Evolutionary conservation across 768 basidiomycete species (phyloP), one percentile per base, ranked within the genome.

Genomic region (Podaxis sp.): DNA sequence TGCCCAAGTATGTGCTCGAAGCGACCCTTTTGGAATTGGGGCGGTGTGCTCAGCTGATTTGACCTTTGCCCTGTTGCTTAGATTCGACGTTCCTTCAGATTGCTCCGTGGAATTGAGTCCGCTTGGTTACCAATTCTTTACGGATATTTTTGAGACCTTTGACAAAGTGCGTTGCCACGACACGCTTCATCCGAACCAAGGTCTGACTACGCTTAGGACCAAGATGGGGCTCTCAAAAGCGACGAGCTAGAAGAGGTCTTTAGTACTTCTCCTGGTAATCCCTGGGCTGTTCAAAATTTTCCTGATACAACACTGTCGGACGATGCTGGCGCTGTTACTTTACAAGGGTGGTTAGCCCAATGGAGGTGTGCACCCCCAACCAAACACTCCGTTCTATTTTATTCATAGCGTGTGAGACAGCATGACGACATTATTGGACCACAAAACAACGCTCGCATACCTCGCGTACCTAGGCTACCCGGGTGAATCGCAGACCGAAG

Each of bases 271-370:
- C 95, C 96, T 0, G 96, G 95, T 1, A 96, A 96, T 71, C 96
- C 96, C n/a, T 99, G 96, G 96, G 81, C 85, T 13, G 84, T 82
- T n/a, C 89, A 91, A 69, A 91, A 89, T 52, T 97, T 96, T 75
- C 93, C 95, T 0, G 93, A 96, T 68, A 95, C 87, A 0, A 94
- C 94, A 4, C 82, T 95, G 50, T 87, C 91, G 15, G 90, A 94
- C 67, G 95, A 95, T 69, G 81, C 86, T 10, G 95, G 93, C 11
- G 87, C 92, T 30, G 91, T 98, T 17, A 98, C 96, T n/a, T 75
- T 99, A 49, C 96, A 98, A 77, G 93, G 95, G 1, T 99, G 96
- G 96, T 78, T 99, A 28, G 96, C 96, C 20, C 96, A 97, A 72
- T 99, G 96, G 96, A 96, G 93, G 95, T 95, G 56, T 66, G 81